Base-by-base conservation (phyloP, 2,329 filamentous ascomycete species). In the Exophiala dermatitidis region DNA sequence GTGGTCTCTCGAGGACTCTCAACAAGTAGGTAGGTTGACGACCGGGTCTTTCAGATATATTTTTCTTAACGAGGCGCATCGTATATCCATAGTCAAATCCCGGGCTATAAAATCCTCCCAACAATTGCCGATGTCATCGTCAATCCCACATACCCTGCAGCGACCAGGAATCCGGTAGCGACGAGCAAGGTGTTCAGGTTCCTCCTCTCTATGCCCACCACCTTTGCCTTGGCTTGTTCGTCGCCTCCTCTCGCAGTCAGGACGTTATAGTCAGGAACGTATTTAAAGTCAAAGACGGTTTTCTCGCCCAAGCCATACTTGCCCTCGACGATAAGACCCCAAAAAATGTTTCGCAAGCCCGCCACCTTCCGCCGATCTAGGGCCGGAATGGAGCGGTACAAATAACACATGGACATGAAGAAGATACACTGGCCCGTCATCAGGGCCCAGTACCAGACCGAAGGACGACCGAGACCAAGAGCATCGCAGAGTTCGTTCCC, bases 251-350 rank as follows among this genome's bases (percentile, higher is more conserved):
- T 56, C 1, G 51, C 52, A 3, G 77, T 79, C 8, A 74, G 68
- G 5, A 75, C 77, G 46, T 70, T 65, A 46, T 77, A 75, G 59
- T 78, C 71, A 0, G 85, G 84, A 6, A 85, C 72, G 63, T 85
- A 86, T 64, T 88, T 85, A 69, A 90, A 85, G 19, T 84, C 80
- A 63, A 89, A 90, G 5, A 71, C 73, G 1, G 78, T 80, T 62
- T 83, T 77, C 44, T 77, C 81, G 1, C 43, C 48, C 5, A 90
- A 72, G 0, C 83, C 85, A 51, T 74, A 79, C 50, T 82, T 81
- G 52, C 80, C 78, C 52, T 84, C 75, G n/a, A 84, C 77, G 10
- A 86, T 76, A 2, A 85, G 66, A 12, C 74, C 71, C 66, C 80
- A 85, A 58, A 83, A 79, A 0, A 79, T 68, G 28, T 68, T 71